A percentile compares a stretch with the other conserved stretches of the same genome.
phyloP scores from a whole-genome alignment of 2,329 filamentous ascomycete species.

The Rhinocladiella mackenziei region DNA sequence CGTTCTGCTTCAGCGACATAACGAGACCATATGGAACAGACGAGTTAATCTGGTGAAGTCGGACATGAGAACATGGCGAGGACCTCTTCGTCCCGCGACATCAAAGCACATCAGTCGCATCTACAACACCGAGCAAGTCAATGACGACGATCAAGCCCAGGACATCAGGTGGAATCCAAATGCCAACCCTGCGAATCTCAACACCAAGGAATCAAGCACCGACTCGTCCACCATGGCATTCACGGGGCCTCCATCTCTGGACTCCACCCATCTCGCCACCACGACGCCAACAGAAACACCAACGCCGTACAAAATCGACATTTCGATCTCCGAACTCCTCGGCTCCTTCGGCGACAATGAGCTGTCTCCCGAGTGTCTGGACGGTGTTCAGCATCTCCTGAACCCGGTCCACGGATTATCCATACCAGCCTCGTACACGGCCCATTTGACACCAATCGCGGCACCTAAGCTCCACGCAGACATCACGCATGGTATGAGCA shows the following conservation, averaged over 20 bases:
- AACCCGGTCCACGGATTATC: slow-evolving; percentile 77
- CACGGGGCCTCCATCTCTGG: slow-evolving; percentile 52
- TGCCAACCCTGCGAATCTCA: too few species aligned
- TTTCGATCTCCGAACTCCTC: slow-evolving; percentile 87
- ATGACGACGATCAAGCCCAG: slow-evolving; percentile 35
- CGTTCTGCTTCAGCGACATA: slow-evolving; percentile 84
- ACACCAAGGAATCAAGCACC: slow-evolving; percentile 30
- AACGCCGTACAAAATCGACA: slow-evolving; percentile 60
- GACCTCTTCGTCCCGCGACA: slow-evolving; percentile 49
- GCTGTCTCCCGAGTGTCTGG: slow-evolving; percentile 90
- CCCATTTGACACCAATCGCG: slow-evolving; percentile 86
- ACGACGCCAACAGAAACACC: slow-evolving; percentile 15
- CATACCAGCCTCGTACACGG: slow-evolving; percentile 89
- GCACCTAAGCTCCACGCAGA: slow-evolving; percentile 83
- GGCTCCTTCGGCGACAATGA: slow-evolving; percentile 97
- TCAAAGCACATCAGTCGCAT: slow-evolving; percentile 23
- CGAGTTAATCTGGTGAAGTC: slow-evolving; percentile 86
- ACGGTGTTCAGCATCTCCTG: slow-evolving; percentile 91
- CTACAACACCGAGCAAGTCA: slow-evolving; percentile 22
- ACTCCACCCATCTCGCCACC: slow-evolving; percentile 19
- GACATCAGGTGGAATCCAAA: too few species aligned
- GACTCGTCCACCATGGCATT: slow-evolving; percentile 37
- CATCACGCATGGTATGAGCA: slow-evolving; percentile 58
- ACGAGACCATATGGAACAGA: slow-evolving; percentile 73
- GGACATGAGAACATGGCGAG: slow-evolving; percentile 96